A percentile compares a stretch with the other conserved stretches of the same genome.
phyloP scores from a whole-genome alignment of 73 alveolate species.

The Paramecium primaurelia region DNA sequence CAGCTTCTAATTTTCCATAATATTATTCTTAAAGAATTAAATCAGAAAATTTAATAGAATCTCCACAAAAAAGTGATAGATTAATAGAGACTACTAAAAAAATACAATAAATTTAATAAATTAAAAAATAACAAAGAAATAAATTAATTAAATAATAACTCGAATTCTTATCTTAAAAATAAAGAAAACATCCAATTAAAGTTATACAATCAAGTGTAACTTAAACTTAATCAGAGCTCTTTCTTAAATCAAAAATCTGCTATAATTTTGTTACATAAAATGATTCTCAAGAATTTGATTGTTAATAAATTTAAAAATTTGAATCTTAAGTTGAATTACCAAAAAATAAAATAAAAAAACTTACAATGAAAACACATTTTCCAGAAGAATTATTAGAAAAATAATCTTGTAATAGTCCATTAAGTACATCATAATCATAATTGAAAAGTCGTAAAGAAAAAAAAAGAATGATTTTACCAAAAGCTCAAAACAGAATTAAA shows the following conservation, averaged over 20 bases:
- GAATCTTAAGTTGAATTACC: neutral
- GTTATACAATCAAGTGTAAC: neutral
- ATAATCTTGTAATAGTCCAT: neutral
- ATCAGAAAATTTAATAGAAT: neutral
- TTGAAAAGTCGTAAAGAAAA: neutral
- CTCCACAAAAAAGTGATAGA: neutral
- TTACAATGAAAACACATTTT: neutral
- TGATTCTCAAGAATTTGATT: neutral
- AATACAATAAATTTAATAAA: neutral
- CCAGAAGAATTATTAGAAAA: neutral
- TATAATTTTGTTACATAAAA: neutral
- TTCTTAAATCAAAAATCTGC: neutral
- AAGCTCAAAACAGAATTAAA: neutral
- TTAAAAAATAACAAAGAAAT: neutral
- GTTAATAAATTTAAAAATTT: neutral
- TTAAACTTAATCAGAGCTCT: neutral
- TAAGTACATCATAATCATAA: neutral
- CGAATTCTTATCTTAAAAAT: neutral
- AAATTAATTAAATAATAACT: neutral
- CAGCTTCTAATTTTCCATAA: neutral
- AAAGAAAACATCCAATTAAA: neutral
- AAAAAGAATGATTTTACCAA: neutral
- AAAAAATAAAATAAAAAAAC: neutral
- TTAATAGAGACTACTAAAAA: neutral
- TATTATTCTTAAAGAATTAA: neutral